Base-by-base conservation (phyloP, 495 filamentous ascomycete species). In the Bombardia bombarda region DNA sequence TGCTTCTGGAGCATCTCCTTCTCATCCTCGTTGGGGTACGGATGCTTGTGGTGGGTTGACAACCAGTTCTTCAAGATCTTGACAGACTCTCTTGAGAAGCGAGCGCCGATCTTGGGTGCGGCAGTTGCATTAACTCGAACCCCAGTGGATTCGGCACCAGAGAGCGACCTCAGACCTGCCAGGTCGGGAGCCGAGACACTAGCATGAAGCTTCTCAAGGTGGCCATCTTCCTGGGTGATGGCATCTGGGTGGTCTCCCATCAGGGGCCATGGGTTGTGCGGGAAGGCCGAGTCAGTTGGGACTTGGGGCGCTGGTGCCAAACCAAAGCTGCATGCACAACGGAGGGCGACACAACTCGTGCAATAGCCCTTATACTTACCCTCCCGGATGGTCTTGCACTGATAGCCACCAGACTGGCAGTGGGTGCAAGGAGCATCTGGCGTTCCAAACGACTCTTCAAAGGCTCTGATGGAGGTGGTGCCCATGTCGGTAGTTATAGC, bases 61-160 rank as follows among this genome's bases (percentile, higher is more conserved):
- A 90, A 72, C 87, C 87, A 93, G 50, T 76, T 75, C 63, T 87
- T 86, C 39, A 93, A 65, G 44, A 84, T 75, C 47, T 80, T 83
- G 47, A 88, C 70, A 2, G 83, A 78, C 47, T 84, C 78, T 46
- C 81, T 71, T 3, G 84, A 82, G 59, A 92, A 83, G 17, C 86
- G 72, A 21, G 77, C 72, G 30, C 74, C 82, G 37, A 65, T 62
- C 52, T 72, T 74, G 38, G 63, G 53, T 43, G 47, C 51, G 23
- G 67, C 62, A 8, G 68, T 66, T 14, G 47, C 16, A 12, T 35
- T 17, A 10, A 62, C 50, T 5, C 65, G 62, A 0, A 44, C 61
- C n/a, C n/a, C n/a, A 1, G 53, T 51, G 35, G 60, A 68, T 26
- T 68, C 63, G 25, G 53, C 52, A 3, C 40, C 49, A 4, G 43